These are phyloP conservation scores for Hanseniaspora mollemarum DNA, from an alignment of 805 yeast species.

Conservation along the genomic window DNA sequence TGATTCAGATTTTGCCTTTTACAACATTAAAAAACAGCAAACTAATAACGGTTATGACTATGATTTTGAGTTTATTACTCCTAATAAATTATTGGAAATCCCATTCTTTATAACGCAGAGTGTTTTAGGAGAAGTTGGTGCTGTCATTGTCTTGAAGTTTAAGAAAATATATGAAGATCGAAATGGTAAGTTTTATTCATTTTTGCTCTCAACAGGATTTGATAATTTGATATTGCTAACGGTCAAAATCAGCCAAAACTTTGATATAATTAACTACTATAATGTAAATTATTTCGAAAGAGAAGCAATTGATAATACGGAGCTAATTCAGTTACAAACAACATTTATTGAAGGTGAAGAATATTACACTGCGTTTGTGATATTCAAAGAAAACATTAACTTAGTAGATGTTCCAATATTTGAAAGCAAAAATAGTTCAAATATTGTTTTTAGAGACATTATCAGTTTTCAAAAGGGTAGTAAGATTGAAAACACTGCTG, in stretches of 20 bases:
- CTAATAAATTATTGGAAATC: not conserved
- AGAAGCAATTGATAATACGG: not conserved
- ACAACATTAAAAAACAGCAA: not conserved
- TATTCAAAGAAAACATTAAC: not conserved
- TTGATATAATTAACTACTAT: not conserved
- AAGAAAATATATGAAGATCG: not conserved
- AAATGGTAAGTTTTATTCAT: not conserved
- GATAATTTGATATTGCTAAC: not conserved
- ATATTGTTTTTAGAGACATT: not conserved
- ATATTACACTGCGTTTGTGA: not conserved
- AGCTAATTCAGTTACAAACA: not conserved
- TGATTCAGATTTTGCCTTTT: not conserved
- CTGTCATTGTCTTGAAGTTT: not conserved
- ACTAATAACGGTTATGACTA: not conserved
- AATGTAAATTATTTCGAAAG: not conserved
- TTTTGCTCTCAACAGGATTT: not conserved
- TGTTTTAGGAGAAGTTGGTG: not conserved
- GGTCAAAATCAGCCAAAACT: not conserved
- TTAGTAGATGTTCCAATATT: not conserved
- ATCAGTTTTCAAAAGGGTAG: not conserved
- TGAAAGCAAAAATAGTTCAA: not conserved
- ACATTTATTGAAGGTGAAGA: slow-evolving; percentile 1
- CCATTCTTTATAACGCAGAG: not conserved
- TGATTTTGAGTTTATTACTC: not conserved
- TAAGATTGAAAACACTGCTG: not conserved